A percentile compares a stretch with the other conserved stretches of the same genome.
Evolutionary conservation across 2,329 filamentous ascomycete genomes (phyloP).

Genomic region (Westerdykella ornata): DNA sequence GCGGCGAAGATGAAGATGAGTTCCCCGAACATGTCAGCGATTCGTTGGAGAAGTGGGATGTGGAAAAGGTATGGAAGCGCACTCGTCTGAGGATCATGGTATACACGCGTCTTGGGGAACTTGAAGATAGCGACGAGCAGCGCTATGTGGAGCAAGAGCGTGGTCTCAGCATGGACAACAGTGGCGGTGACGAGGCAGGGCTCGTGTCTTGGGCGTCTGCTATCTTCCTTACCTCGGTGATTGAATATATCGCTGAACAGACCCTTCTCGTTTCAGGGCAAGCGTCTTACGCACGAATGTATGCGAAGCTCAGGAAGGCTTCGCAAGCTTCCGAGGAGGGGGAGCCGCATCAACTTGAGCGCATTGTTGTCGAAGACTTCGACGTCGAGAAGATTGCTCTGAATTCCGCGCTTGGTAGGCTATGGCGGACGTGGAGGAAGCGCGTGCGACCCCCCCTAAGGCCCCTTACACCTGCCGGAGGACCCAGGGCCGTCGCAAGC

Average conservation of each 20-base stretch:
- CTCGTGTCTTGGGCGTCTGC: conserved; percentile 81
- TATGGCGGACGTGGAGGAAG: conserved; percentile 97
- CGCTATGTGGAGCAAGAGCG: conserved; percentile 72
- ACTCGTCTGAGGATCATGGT: conserved; percentile 95
- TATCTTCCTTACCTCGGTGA: conserved; percentile 89
- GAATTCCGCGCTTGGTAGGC: conserved; percentile 75
- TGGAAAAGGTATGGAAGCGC: conserved; percentile 91
- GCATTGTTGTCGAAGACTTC: conserved; percentile 75
- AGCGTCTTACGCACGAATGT: conserved; percentile 63
- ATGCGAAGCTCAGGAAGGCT: conserved; percentile 37
- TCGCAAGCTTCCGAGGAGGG: conserved; percentile 35
- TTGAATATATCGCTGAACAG: conserved; percentile 91
- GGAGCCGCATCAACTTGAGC: conserved; percentile 54
- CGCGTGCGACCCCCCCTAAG: conserved; percentile 50
- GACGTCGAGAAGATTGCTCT: conserved; percentile 92
- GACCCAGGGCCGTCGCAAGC: conserved; percentile 23
- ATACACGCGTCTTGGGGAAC: conserved; percentile 89
- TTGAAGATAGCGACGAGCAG: conserved; percentile 97
- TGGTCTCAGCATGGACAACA: conserved; percentile 51
- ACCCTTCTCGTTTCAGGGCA: conserved; percentile 81
- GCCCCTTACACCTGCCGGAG: conserved; percentile 19
- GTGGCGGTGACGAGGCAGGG: conserved; percentile 34
- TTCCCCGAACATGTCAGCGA: conserved; percentile 23
- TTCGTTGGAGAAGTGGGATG: conserved; percentile 60
- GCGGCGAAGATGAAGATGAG: conserved; percentile 57